A percentile compares a stretch with the other conserved stretches of the same genome.
Conservation (phyloP, 176 grass and related monocot genomes). For the Phoenix dactylifera region DNA sequence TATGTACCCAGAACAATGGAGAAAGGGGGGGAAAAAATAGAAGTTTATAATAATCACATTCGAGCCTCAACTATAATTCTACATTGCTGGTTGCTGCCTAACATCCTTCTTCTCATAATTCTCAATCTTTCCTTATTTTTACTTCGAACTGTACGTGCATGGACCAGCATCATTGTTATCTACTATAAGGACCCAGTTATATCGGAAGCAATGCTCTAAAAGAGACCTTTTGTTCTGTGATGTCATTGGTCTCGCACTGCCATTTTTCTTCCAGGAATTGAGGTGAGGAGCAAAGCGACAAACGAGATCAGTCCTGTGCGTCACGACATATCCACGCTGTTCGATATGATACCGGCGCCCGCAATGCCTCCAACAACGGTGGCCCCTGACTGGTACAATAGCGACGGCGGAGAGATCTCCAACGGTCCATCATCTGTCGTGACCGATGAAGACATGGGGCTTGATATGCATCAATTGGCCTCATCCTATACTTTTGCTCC, state of each 20-base stretch:
- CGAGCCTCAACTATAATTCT: no score
- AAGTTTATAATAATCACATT: no score
- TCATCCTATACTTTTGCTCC: neutral
- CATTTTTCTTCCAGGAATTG: slow-evolving; percentile 12
- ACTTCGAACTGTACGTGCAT: no score
- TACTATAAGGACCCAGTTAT: neutral
- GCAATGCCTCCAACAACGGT: neutral
- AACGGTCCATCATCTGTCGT: neutral
- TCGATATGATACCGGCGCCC: slow-evolving; percentile 15
- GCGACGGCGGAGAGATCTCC: slow-evolving; percentile 7
- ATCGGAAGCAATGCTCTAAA: slow-evolving; percentile 16
- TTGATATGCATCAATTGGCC: slow-evolving; percentile 4
- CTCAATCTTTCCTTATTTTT: no score
- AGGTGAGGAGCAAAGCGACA: slow-evolving; percentile 4
- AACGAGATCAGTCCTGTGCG: neutral
- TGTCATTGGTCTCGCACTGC: neutral
- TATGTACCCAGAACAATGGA: no score
- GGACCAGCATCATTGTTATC: no score
- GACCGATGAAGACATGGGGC: slow-evolving; percentile 6
- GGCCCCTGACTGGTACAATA: slow-evolving; percentile 13
- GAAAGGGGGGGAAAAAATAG: no score
- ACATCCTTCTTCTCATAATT: no score
- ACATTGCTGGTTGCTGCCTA: no score
- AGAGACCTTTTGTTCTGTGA: slow-evolving; percentile 6
- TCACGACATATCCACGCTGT: slow-evolving; percentile 6